Percentiles rank a stretch among this genome's conserved stretches.
Conservation (phyloP, 1,284 basidiomycete species). For the Moesziomyces globuligerus region DNA sequence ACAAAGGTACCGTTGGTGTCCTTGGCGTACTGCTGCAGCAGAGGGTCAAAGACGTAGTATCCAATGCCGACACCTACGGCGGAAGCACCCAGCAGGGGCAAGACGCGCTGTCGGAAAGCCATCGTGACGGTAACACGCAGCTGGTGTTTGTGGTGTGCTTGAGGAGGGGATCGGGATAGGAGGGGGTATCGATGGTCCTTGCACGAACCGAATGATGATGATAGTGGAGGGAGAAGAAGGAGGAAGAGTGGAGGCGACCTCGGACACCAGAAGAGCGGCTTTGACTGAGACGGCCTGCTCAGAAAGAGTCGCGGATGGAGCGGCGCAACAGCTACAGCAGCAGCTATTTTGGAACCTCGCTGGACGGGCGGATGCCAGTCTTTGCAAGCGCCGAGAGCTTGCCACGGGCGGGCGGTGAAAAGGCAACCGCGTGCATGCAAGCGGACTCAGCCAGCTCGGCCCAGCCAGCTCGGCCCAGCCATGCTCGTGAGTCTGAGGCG, state of each 20-base stretch:
- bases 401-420: not conserved
- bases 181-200: not conserved
- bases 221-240: constrained; percentile 1
- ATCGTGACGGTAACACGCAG: constrained; percentile 9
- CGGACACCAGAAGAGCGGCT: too few relatives aligned
- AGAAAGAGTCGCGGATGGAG: too few relatives aligned
- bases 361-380: too few relatives aligned
- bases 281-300: too few relatives aligned
- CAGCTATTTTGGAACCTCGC: too few relatives aligned
- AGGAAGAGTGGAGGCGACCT: not conserved
- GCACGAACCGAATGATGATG: not conserved
- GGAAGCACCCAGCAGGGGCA: constrained; percentile 42
- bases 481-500: too few relatives aligned
- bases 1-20: constrained; percentile 48
- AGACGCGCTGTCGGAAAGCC: constrained; percentile 44
- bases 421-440: constrained; percentile 7
- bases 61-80: constrained; percentile 48
- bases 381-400: too few relatives aligned
- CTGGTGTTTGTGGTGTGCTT: not conserved
- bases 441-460: constrained; percentile 23
- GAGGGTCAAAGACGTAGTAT: constrained; percentile 51
- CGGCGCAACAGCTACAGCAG: too few relatives aligned
- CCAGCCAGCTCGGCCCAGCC: too few relatives aligned
- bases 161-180: not conserved
- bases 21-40: constrained; percentile 44